Evolutionary conservation across 1,284 basidiomycete genomes (phyloP).

Genomic region (Ceratobasidium papillatum): DNA sequence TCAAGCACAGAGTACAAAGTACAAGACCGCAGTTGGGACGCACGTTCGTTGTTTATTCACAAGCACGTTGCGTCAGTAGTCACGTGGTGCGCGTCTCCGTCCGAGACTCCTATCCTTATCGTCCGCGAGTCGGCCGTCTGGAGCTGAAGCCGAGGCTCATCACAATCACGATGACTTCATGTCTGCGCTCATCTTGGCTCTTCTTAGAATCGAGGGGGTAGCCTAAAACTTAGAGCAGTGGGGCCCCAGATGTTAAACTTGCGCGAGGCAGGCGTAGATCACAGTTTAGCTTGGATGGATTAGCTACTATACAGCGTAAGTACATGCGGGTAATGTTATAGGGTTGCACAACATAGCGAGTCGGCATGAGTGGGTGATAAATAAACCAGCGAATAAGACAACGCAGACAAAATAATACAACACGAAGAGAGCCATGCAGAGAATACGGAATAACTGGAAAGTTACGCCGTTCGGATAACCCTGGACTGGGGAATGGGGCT

Average conservation of each 20-base stretch:
- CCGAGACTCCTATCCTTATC: conserved; percentile 5
- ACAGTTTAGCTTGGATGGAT: conserved; percentile 12
- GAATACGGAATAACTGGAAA: conserved; percentile 43
- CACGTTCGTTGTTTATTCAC: conserved; percentile 15
- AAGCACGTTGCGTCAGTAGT: conserved; percentile 1
- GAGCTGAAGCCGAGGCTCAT: not conserved
- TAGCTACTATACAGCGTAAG: conserved; percentile 25
- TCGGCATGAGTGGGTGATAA: conserved; percentile 25
- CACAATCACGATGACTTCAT: not conserved
- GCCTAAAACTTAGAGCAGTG: not conserved
- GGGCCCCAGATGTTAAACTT: not conserved
- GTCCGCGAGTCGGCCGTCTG: conserved; percentile 2
- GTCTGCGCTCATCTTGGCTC: not conserved
- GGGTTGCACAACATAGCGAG: conserved; percentile 6
- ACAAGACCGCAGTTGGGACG: not conserved
- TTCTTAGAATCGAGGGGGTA: not conserved
- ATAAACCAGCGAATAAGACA: conserved; percentile 10
- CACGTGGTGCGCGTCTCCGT: conserved; percentile 6
- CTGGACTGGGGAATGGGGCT: conserved; percentile 76
- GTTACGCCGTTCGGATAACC: conserved; percentile 69
- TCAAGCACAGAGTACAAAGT: not conserved
- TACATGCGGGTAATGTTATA: conserved; percentile 17
- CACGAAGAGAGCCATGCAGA: not conserved
- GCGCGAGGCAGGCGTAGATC: conserved; percentile 1
- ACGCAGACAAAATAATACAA: conserved; percentile 26